These are phyloP conservation scores for Dissoconium aciculare DNA, from an alignment of 2,329 filamentous ascomycete species.

Conservation along the genomic window DNA sequence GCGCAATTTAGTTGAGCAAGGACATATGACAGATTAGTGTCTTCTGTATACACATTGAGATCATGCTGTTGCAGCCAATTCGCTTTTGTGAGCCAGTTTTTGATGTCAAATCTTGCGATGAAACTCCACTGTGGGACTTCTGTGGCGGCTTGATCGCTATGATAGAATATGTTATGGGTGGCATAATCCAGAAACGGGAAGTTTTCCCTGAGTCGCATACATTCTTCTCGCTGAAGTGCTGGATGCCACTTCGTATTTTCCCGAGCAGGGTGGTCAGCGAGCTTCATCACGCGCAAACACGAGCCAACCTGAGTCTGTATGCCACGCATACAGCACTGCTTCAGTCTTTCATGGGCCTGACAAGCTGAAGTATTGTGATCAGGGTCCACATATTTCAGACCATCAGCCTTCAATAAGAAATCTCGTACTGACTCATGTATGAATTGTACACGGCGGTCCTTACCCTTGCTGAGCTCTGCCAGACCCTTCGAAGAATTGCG, in stretches of 20 bases:
- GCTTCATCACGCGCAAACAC: too few relatives aligned
- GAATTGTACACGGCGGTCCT: constrained; percentile 31
- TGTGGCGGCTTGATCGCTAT: constrained; percentile 26
- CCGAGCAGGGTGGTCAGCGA: neutral
- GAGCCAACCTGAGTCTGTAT: too few relatives aligned
- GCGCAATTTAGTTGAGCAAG: constrained; percentile 21
- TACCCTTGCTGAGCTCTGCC: constrained; percentile 27
- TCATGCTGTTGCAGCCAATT: constrained; percentile 22
- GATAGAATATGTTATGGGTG: constrained; percentile 25
- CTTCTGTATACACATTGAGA: constrained; percentile 14
- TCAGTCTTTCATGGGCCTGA: neutral
- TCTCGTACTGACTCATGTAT: constrained; percentile 40
- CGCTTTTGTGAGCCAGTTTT: constrained; percentile 19
- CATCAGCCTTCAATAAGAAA: constrained; percentile 29
- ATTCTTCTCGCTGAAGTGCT: too few relatives aligned
- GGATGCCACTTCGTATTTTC: neutral
- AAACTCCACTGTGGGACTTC: constrained; percentile 21
- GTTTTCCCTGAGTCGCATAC: too few relatives aligned
- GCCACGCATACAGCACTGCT: neutral
- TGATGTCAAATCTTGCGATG: constrained; percentile 18
- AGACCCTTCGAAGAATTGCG: constrained; percentile 37
- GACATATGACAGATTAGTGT: constrained; percentile 24
- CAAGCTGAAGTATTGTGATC: constrained; percentile 1
- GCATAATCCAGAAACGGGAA: constrained; percentile 37
- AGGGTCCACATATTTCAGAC: constrained; percentile 20